Evolutionary conservation across 352 stramenopile species (phyloP), one percentile per base, ranked within the genome.

Genomic region (Paralagenidium karlingii): DNA sequence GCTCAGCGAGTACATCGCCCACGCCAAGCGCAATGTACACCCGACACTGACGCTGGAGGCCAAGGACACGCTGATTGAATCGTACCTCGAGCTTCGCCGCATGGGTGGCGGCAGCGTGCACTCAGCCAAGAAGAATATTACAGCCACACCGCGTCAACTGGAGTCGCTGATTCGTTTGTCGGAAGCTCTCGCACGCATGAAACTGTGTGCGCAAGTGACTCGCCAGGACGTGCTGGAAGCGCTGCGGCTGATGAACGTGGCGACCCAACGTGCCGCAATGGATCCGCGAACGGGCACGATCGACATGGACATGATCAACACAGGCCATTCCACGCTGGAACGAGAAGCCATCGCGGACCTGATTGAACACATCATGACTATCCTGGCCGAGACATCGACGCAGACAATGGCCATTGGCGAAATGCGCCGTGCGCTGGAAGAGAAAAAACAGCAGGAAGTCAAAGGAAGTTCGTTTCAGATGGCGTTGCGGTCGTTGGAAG

Each of bases 231-330:
- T 98, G 0, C 53, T 66, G 9, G 95, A 99, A 73, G 95, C 95
- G 8, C 66, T 97, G 10, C 70, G 95, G 13, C 75, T 99, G 9
- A 98, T 99, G 90, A 96, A 95, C 43, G 86, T 97, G 33, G 95
- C 95, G 6, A 99, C 95, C 9, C 94, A 98, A 59, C 83, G 79
- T 27, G 89, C 96, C 7, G 95, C 96, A 10, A 99, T 97, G 51
- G 96, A 99, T 54, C 94, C 95, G 24, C 65, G 88, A 30, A 99
- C 96, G 2, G 96, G 96, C 25, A 91, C 87, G n/a, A 99, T 99
- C 55, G 95, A 99, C 62, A 99, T 99, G 95, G 95, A 99, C 58
- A 97, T 98, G 86, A 97, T 99, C 57, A 94, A 94, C 38, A 98
- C 93, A 5, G 94, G 93, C 16, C 70, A 93, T 48, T 92, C 76